Evolutionary conservation across 257 asterid genomes (phyloP).

Genomic region (Buddleja alternifolia): DNA sequence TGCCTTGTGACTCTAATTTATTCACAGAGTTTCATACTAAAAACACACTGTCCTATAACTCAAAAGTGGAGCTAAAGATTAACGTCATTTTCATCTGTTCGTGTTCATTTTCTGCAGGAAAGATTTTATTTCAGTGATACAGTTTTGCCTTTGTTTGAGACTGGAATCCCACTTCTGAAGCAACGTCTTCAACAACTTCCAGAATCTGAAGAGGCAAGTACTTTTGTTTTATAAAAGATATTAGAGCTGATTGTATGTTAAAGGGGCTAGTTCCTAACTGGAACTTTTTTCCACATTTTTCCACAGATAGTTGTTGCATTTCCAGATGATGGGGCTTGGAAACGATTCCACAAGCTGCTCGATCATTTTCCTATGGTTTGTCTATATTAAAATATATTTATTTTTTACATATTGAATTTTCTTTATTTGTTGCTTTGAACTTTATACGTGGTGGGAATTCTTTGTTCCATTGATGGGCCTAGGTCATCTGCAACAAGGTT

Average conservation of each 20-base stretch:
- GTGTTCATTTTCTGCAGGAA: conserved; percentile 64
- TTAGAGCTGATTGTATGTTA: no score
- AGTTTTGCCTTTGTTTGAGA: conserved; percentile 88
- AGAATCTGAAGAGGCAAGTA: conserved; percentile 57
- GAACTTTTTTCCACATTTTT: conserved; percentile 33
- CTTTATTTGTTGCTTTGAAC: conserved; percentile 7
- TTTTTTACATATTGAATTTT: background rate
- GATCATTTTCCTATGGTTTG: conserved; percentile 78
- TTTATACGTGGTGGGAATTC: conserved; percentile 15
- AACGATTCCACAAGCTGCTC: conserved; percentile 86
- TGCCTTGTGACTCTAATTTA: background rate
- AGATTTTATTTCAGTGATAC: conserved; percentile 91
- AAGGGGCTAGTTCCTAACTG: conserved; percentile 7
- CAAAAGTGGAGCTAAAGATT: background rate
- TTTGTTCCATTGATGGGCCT: conserved; percentile 16
- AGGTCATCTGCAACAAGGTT: conserved; percentile 96
- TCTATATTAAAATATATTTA: conserved; percentile 19
- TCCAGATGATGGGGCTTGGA: conserved; percentile 99
- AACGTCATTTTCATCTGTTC: conserved; percentile 24
- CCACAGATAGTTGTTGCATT: conserved; percentile 88
- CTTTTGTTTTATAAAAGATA: conserved; percentile 9
- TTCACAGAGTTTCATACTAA: background rate
- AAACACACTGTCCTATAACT: background rate
- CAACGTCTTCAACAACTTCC: conserved; percentile 82
- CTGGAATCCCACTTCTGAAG: conserved; percentile 89